phyloP scores from a whole-genome alignment of 495 filamentous ascomycete genomes.

The Copromyces sp. region DNA sequence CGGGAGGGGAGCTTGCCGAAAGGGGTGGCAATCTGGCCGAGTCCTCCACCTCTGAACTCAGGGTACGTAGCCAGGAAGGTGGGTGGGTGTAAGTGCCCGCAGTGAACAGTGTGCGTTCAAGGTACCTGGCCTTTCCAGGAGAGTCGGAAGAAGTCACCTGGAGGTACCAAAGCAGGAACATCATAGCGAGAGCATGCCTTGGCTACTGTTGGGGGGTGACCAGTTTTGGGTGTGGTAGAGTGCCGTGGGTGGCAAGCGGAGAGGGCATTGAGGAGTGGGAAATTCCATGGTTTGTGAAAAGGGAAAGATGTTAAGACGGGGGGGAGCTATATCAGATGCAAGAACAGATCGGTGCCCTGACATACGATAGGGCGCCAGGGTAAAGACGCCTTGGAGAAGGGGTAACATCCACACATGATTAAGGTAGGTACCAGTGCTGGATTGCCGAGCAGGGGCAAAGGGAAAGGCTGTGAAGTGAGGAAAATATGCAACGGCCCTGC shows the following conservation, averaged over 20 bases:
- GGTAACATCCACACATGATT: slow-evolving; percentile 9
- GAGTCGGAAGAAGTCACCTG: slow-evolving; percentile 10
- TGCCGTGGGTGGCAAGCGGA: slow-evolving; percentile 18
- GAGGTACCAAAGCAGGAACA: slow-evolving; percentile 13
- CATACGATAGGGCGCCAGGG: slow-evolving; percentile 32
- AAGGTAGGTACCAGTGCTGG: slow-evolving; percentile 10
- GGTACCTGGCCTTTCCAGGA: slow-evolving; percentile 7
- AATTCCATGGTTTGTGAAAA: slow-evolving; percentile 18
- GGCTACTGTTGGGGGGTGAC: neutral
- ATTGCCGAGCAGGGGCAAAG: slow-evolving; percentile 21
- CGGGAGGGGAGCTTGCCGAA: neutral
- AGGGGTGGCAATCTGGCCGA: neutral
- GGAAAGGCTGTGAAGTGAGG: neutral
- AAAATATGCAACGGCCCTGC: neutral
- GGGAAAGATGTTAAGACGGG: slow-evolving; percentile 29
- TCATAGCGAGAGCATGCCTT: slow-evolving; percentile 10
- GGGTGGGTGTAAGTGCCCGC: slow-evolving; percentile 13
- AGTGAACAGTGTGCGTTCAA: slow-evolving; percentile 7
- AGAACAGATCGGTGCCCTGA: slow-evolving; percentile 30
- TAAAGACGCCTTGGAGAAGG: slow-evolving; percentile 10
- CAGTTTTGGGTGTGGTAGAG: slow-evolving; percentile 9
- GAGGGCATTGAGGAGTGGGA: slow-evolving; percentile 13
- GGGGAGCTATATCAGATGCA: slow-evolving; percentile 34
- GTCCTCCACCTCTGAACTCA: neutral
- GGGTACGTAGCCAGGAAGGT: neutral